These are phyloP conservation scores for Bruguiera sexangula DNA, from an alignment of 345 rosid species.

Conservation along the genomic window DNA sequence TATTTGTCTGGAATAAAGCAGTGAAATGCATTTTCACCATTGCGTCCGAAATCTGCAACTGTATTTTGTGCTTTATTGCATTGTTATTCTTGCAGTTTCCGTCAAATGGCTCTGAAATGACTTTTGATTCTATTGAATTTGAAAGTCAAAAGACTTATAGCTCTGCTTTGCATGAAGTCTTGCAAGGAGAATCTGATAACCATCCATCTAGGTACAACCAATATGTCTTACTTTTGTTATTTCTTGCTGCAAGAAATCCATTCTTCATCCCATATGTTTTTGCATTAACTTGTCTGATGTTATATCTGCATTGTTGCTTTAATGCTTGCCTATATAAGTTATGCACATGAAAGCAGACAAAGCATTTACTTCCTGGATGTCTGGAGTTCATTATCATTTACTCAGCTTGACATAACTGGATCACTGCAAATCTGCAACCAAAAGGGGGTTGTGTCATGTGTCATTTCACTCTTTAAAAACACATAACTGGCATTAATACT, in stretches of 20 bases:
- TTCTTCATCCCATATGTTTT: constrained; percentile 1
- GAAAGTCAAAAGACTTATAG: constrained; percentile 58
- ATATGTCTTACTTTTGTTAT: neutral
- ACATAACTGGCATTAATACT: too few relatives aligned
- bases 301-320: neutral
- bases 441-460: too few relatives aligned
- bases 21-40: neutral
- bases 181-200: constrained; percentile 56
- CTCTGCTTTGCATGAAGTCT: constrained; percentile 48
- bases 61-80: neutral
- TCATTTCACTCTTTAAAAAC: too few relatives aligned
- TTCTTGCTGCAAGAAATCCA: neutral
- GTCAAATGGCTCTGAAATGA: constrained; percentile 47
- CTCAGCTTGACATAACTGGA: too few relatives aligned
- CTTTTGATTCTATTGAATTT: constrained; percentile 49
- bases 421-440: too few relatives aligned
- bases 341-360: neutral
- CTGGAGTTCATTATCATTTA: too few relatives aligned
- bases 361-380: too few relatives aligned
- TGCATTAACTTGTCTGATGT: constrained; percentile 1
- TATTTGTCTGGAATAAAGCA: neutral
- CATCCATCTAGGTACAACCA: constrained; percentile 55
- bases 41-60: neutral
- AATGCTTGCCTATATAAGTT: neutral
- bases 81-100: constrained; percentile 71